Percentiles rank a stretch among this genome's conserved stretches.
These are phyloP conservation scores for Plasmodium gallinaceum DNA, from an alignment of 169 alveolate genomes.

Conservation along the genomic window DNA sequence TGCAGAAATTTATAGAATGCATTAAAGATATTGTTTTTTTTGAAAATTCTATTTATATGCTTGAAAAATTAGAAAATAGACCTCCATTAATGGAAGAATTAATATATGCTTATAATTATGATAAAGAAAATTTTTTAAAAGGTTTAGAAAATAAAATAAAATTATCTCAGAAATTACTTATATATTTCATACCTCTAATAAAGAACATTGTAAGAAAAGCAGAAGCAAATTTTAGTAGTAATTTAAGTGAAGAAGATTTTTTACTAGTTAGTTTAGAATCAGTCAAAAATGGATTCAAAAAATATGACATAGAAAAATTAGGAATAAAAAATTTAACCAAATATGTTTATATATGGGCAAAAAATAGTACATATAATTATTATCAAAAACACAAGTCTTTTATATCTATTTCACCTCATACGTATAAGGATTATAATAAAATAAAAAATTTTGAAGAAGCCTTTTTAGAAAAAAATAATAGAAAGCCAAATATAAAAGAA, in stretches of 20 bases:
- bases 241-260: constrained; percentile 75
- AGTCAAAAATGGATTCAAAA: constrained; percentile 75
- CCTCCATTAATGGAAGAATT: constrained; percentile 73
- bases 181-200: constrained; percentile 69
- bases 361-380: constrained; percentile 74
- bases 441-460: constrained; percentile 60
- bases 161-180: constrained; percentile 44
- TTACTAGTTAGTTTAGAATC: constrained; percentile 72
- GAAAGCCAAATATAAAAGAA: constrained; percentile 68
- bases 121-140: constrained; percentile 27
- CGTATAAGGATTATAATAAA: constrained; percentile 65
- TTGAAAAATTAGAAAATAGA: constrained; percentile 67
- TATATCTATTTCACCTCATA: constrained; percentile 58
- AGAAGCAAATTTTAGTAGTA: constrained; percentile 64
- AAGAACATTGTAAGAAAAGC: constrained; percentile 38
- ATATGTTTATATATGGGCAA: constrained; percentile 74
- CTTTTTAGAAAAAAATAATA: constrained; percentile 55
- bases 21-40: constrained; percentile 69
- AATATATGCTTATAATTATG: constrained; percentile 50
- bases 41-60: constrained; percentile 69
- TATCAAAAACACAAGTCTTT: constrained; percentile 75
- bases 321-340: constrained; percentile 72
- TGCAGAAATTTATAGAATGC: constrained; percentile 61
- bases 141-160: constrained; percentile 51
- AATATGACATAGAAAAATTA: constrained; percentile 70